These are phyloP conservation scores for Aspergillus felis DNA, from an alignment of 2,329 filamentous ascomycete genomes.

Conservation along the genomic window DNA sequence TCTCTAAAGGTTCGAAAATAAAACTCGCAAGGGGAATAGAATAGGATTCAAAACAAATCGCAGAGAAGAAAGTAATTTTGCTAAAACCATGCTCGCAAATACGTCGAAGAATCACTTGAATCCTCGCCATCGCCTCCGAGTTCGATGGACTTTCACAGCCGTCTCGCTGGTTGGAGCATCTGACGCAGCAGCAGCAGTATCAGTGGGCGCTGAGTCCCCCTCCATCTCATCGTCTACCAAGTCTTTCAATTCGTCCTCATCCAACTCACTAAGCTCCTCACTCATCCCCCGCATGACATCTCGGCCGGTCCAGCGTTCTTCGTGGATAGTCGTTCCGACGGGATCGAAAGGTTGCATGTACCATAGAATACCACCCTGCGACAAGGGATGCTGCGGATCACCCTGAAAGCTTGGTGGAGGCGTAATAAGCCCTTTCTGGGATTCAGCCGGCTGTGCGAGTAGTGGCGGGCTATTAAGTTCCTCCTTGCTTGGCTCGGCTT, in stretches of 20 bases:
- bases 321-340: slow-evolving; percentile 72
- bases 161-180: slow-evolving; percentile 10
- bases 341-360: slow-evolving; percentile 80
- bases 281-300: slow-evolving; percentile 71
- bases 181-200: slow-evolving; percentile 11
- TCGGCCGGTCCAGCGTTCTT: slow-evolving; percentile 69
- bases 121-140: slow-evolving; percentile 29
- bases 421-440: slow-evolving; percentile 31
- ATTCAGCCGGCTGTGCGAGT: slow-evolving; percentile 42
- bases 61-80: slow-evolving; percentile 1
- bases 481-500: slow-evolving; percentile 28
- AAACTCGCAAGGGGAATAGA: slow-evolving; percentile 9
- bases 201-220: slow-evolving; percentile 10
- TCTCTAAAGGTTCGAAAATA: neutral
- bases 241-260: slow-evolving; percentile 81
- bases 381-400: slow-evolving; percentile 49
- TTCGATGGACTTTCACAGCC: slow-evolving; percentile 25
- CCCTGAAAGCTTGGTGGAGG: slow-evolving; percentile 40
- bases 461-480: slow-evolving; percentile 31
- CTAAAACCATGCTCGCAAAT: neutral
- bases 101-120: slow-evolving; percentile 17
- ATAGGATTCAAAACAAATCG: slow-evolving; percentile 10
- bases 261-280: slow-evolving; percentile 86
- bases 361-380: slow-evolving; percentile 79
- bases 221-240: slow-evolving; percentile 52